phyloP scores from a whole-genome alignment of 1,284 basidiomycete genomes.

The Porogramme epimiltina region DNA sequence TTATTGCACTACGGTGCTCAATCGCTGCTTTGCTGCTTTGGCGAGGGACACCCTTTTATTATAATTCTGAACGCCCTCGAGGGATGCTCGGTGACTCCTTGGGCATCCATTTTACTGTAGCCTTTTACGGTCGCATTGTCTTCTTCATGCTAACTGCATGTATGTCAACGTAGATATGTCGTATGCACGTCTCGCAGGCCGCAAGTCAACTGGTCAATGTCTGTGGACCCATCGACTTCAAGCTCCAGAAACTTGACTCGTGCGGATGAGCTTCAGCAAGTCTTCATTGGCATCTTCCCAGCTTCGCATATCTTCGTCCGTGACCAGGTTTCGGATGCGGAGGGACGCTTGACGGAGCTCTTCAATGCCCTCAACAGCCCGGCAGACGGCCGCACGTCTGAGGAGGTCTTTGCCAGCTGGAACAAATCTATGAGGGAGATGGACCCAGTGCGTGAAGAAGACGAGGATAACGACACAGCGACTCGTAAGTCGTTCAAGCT shows the following conservation, averaged over 20 bases:
- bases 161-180: slow-evolving; percentile 70
- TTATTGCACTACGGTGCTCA: no score
- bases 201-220: slow-evolving; percentile 62
- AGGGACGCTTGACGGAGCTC: slow-evolving; percentile 79
- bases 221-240: slow-evolving; percentile 54
- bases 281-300: slow-evolving; percentile 96
- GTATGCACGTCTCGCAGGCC: slow-evolving; percentile 79
- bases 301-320: slow-evolving; percentile 88
- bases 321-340: slow-evolving; percentile 88
- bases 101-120: slow-evolving; percentile 8
- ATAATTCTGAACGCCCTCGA: no score
- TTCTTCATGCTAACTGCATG: no score
- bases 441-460: slow-evolving; percentile 74
- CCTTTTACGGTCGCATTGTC: no score
- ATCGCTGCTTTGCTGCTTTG: no score
- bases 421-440: slow-evolving; percentile 48
- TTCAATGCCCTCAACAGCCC: slow-evolving; percentile 48
- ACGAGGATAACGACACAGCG: slow-evolving; percentile 53
- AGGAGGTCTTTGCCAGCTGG: slow-evolving; percentile 40
- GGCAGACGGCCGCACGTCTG: slow-evolving; percentile 33
- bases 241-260: slow-evolving; percentile 51
- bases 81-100: background rate
- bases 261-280: slow-evolving; percentile 78
- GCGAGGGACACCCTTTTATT: no score
- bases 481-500: slow-evolving; percentile 66